A percentile compares a stretch with the other conserved stretches of the same genome.
Evolutionary conservation across 208 protist genomes (phyloP).

Genomic region (Balamuthia mandrillaris): DNA sequence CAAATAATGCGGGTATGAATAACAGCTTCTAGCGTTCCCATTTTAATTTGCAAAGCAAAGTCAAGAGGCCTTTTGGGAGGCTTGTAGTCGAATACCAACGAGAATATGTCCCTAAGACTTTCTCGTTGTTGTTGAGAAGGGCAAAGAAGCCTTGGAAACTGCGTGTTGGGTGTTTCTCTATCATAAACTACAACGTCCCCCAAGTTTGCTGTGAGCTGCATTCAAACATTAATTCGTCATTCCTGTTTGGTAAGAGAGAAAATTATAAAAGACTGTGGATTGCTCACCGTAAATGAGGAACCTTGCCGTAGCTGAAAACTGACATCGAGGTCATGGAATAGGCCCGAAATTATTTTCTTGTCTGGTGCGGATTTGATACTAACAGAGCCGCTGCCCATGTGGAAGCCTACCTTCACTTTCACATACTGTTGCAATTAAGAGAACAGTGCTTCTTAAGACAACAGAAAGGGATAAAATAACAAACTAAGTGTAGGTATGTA

Average conservation of each 20-base stretch:
- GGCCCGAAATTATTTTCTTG: constrained; percentile 10
- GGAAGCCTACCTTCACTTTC: constrained; percentile 28
- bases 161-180: not conserved
- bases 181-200: not conserved
- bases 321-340: constrained; percentile 29
- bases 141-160: constrained; percentile 6
- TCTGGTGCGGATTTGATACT: not conserved
- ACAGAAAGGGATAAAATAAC: not conserved
- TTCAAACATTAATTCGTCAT: not conserved
- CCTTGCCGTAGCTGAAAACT: not conserved
- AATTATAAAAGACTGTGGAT: not conserved
- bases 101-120: constrained; percentile 3
- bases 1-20: constrained; percentile 1
- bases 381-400: not conserved
- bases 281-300: too few relatives aligned
- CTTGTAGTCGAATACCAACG: not conserved
- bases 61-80: constrained; percentile 15
- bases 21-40: constrained; percentile 15
- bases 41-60: not conserved
- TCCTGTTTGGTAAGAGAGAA: not conserved
- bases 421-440: not conserved
- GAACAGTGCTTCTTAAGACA: not conserved
- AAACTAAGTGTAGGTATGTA: not conserved
- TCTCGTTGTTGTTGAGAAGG: not conserved
- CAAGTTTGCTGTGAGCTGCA: not conserved